Percentiles rank a stretch among this genome's conserved stretches.
phyloP scores from a whole-genome alignment of 257 asterid species.

The Lycium ferocissimum region DNA sequence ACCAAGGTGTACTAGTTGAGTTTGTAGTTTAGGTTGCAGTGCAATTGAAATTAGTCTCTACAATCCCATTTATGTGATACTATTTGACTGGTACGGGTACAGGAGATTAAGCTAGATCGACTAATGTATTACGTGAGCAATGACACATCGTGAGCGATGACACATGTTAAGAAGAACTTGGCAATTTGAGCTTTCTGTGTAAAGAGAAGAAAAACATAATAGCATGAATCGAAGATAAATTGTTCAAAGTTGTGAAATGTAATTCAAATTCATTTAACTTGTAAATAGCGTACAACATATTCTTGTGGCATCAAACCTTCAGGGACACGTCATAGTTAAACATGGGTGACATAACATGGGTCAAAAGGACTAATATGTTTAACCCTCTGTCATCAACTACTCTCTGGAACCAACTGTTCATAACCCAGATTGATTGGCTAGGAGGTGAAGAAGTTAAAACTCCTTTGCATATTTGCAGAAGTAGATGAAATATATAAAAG shows the following conservation, averaged over 20 bases:
- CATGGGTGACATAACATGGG: neutral
- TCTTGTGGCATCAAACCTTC: neutral
- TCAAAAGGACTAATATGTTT: neutral
- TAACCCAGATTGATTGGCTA: constrained; percentile 9
- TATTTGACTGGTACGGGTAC: neutral
- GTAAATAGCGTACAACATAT: neutral
- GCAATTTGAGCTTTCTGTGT: neutral
- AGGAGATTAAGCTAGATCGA: constrained; percentile 5
- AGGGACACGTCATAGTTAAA: neutral
- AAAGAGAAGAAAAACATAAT: neutral
- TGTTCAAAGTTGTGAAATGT: constrained; percentile 9
- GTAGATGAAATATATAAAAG: constrained; percentile 1
- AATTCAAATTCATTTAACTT: neutral
- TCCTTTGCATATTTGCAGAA: neutral
- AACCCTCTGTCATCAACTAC: constrained; percentile 7
- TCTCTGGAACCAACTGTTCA: neutral
- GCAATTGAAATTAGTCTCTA: constrained; percentile 1
- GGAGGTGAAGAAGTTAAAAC: neutral
- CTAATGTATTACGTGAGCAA: constrained; percentile 1
- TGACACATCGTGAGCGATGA: neutral
- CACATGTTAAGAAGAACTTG: neutral
- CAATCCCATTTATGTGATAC: neutral
- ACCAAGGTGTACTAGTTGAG: neutral
- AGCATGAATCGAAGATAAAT: constrained; percentile 3
- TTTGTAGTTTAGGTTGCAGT: neutral